phyloP scores from a whole-genome alignment of 768 basidiomycete species.

The Naematelia aurantialba region DNA sequence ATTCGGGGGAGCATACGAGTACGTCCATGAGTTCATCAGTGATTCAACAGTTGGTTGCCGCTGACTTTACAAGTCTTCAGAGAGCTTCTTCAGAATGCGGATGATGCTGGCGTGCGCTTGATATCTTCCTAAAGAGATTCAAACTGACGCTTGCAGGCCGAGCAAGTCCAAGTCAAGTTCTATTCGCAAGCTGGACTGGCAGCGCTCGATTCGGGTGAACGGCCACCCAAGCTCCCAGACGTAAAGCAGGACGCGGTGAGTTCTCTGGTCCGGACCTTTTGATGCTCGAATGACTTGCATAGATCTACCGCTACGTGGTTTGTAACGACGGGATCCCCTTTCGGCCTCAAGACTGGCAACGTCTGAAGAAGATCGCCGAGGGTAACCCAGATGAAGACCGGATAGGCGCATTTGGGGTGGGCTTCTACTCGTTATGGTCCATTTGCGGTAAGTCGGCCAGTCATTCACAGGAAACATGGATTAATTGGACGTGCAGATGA shows the following conservation, averaged over 20 bases:
- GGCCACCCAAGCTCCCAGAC: constrained; percentile 56
- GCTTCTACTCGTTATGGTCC: constrained; percentile 43
- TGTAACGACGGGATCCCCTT: constrained; percentile 84
- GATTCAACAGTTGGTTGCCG: background rate
- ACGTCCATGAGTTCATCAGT: constrained; percentile 11
- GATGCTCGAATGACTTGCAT: background rate
- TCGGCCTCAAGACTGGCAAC: constrained; percentile 77
- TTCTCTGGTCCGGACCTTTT: constrained; percentile 40
- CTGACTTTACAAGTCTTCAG: constrained; percentile 57
- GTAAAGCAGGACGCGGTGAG: constrained; percentile 60
- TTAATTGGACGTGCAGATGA: constrained; percentile 34
- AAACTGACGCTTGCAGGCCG: constrained; percentile 23
- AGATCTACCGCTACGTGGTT: constrained; percentile 78
- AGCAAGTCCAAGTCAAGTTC: constrained; percentile 46
- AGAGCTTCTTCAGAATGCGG: constrained; percentile 92
- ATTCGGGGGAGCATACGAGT: constrained; percentile 90
- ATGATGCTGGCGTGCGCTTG: constrained; percentile 64
- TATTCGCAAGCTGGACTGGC: constrained; percentile 33
- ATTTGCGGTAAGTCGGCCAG: constrained; percentile 27
- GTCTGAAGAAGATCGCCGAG: constrained; percentile 90
- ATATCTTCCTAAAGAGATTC: background rate
- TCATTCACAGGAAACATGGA: background rate
- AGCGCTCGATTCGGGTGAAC: constrained; percentile 29
- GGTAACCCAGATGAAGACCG: constrained; percentile 93
- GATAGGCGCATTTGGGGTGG: constrained; percentile 68